A percentile compares a stretch with the other conserved stretches of the same genome.
These are phyloP conservation scores for Phytophthora cryptogea DNA, from an alignment of 352 stramenopile species.

Conservation along the genomic window DNA sequence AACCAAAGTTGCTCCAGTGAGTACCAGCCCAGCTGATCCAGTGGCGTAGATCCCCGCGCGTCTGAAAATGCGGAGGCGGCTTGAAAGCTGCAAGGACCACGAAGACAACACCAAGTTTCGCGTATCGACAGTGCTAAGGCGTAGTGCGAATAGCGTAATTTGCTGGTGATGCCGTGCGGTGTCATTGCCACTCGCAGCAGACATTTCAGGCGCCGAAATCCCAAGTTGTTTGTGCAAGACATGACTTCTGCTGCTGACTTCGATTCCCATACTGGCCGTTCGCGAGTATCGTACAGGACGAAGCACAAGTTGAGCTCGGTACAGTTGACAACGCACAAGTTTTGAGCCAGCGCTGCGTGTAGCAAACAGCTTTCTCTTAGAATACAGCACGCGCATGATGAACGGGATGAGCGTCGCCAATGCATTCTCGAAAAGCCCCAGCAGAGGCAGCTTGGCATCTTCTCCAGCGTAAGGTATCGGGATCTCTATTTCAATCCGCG, in stretches of 20 bases:
- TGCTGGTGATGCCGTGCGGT: slow-evolving; percentile 34
- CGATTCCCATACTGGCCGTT: slow-evolving; percentile 15
- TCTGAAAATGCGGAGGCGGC: neutral
- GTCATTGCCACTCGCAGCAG: slow-evolving; percentile 17
- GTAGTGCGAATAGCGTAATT: slow-evolving; percentile 41
- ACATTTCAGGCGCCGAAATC: slow-evolving; percentile 22
- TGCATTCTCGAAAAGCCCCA: slow-evolving; percentile 51
- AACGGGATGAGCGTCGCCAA: slow-evolving; percentile 44
- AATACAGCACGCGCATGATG: slow-evolving; percentile 37
- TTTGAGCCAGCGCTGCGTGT: slow-evolving; percentile 27
- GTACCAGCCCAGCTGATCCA: slow-evolving; percentile 10
- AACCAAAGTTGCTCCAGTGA: slow-evolving; percentile 13
- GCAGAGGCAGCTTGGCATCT: slow-evolving; percentile 31
- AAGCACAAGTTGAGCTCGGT: slow-evolving; percentile 36
- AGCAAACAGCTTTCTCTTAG: slow-evolving; percentile 35
- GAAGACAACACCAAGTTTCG: slow-evolving; percentile 22
- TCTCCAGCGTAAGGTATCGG: slow-evolving; percentile 14
- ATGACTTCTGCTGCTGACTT: slow-evolving; percentile 7
- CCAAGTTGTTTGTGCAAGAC: slow-evolving; percentile 30
- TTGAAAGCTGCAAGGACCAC: slow-evolving; percentile 6
- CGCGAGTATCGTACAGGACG: slow-evolving; percentile 15
- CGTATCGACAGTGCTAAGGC: slow-evolving; percentile 31
- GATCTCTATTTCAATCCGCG: slow-evolving; percentile 4
- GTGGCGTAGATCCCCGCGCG: slow-evolving; percentile 9
- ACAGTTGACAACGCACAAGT: slow-evolving; percentile 42